Conservation (phyloP, 140 eudicot species). For the Erigeron philadelphicus region DNA sequence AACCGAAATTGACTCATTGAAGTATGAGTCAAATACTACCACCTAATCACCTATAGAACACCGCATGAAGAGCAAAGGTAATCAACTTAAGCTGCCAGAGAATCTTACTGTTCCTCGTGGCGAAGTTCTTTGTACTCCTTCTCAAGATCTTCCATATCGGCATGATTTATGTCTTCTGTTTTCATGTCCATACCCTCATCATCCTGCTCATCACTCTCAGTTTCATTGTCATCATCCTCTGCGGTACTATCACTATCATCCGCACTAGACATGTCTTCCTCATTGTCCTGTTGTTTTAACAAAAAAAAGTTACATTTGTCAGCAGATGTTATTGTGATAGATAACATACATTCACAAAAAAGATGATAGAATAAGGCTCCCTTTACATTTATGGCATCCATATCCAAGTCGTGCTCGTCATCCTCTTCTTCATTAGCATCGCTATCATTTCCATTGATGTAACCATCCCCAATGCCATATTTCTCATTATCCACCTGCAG, state of each 20-base stretch:
- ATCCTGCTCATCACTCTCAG: slow-evolving; percentile 31
- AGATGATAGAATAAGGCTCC: slow-evolving; percentile 13
- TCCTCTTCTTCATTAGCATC: neutral
- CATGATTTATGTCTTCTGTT: slow-evolving; percentile 29
- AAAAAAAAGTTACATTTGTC: slow-evolving; percentile 4
- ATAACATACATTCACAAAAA: slow-evolving; percentile 4
- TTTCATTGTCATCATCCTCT: slow-evolving; percentile 26
- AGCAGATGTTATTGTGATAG: neutral
- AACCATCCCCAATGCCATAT: slow-evolving; percentile 11
- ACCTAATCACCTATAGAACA: neutral
- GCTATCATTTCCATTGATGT: neutral
- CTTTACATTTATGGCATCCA: slow-evolving; percentile 27
- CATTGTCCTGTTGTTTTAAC: slow-evolving; percentile 26
- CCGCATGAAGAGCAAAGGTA: slow-evolving; percentile 1
- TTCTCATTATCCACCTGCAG: slow-evolving; percentile 18
- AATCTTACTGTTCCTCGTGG: slow-evolving; percentile 67
- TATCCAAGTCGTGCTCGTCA: slow-evolving; percentile 26
- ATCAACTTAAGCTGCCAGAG: neutral
- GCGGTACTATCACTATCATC: slow-evolving; percentile 3
- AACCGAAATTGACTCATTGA: neutral
- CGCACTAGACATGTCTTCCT: slow-evolving; percentile 28
- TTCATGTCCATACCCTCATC: slow-evolving; percentile 22
- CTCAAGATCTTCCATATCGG: slow-evolving; percentile 70
- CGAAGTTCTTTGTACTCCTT: slow-evolving; percentile 56
- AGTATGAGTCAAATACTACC: neutral